Evolutionary conservation across 2,329 filamentous ascomycete genomes (phyloP).

Genomic region (Pezizomycotina sp.): DNA sequence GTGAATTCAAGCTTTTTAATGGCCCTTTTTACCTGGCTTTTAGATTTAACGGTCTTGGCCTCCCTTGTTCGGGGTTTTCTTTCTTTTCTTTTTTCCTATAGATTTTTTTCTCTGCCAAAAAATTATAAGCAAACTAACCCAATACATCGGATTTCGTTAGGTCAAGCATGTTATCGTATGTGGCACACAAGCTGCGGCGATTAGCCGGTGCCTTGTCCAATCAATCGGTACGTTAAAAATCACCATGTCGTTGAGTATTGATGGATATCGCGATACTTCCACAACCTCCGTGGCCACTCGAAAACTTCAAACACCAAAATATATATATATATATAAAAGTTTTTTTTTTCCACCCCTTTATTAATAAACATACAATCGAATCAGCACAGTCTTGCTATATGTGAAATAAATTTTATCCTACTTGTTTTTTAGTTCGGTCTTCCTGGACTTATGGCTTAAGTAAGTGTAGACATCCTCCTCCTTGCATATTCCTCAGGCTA

Average conservation of each 20-base stretch:
- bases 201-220: constrained; percentile 41
- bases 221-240: constrained; percentile 18
- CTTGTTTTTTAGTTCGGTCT: constrained; percentile 32
- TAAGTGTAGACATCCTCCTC: constrained; percentile 32
- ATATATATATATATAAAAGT: no score
- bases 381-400: no score
- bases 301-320: no score
- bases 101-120: neutral
- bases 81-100: neutral
- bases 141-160: constrained; percentile 19
- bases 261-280: neutral
- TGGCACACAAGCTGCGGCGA: constrained; percentile 54
- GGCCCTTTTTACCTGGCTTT: neutral
- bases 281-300: constrained; percentile 36
- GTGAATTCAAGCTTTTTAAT: constrained; percentile 8
- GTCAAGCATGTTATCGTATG: constrained; percentile 56
- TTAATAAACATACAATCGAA: no score
- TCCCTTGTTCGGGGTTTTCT: neutral
- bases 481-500: constrained; percentile 3
- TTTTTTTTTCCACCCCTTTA: no score
- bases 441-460: constrained; percentile 46
- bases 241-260: neutral
- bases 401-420: no score
- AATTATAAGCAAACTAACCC: neutral
- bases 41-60: no score